phyloP scores from a whole-genome alignment of 257 asterid genomes.

The Solanum appendiculatum region DNA sequence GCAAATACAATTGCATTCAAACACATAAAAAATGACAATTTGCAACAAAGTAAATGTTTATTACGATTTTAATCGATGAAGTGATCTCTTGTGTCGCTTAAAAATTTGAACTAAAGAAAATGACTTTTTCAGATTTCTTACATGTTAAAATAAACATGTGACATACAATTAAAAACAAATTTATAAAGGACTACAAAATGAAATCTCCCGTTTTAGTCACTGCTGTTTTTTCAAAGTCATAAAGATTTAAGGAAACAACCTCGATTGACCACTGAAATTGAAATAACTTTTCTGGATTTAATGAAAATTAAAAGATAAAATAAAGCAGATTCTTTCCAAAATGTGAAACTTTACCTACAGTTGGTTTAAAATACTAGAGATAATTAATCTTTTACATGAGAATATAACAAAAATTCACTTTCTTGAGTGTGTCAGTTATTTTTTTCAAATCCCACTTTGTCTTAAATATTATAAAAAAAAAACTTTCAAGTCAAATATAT shows the following conservation, averaged over 20 bases:
- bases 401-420: not conserved
- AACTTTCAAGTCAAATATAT: not conserved
- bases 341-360: not conserved
- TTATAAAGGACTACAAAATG: no score
- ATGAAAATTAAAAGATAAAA: not conserved
- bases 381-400: not conserved
- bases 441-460: not conserved
- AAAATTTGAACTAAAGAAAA: not conserved
- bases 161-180: not conserved
- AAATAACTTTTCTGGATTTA: not conserved
- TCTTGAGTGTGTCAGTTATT: not conserved
- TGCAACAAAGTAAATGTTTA: not conserved
- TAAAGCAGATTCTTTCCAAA: not conserved
- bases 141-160: not conserved
- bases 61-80: not conserved
- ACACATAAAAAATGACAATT: not conserved
- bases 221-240: not conserved
- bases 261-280: not conserved
- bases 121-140: not conserved
- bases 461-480: not conserved
- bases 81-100: not conserved
- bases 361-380: not conserved
- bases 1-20: not conserved
- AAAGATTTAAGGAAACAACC: not conserved
- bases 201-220: not conserved